These are phyloP conservation scores for Russula ochroleuca DNA, from an alignment of 768 basidiomycete species.

Conservation along the genomic window DNA sequence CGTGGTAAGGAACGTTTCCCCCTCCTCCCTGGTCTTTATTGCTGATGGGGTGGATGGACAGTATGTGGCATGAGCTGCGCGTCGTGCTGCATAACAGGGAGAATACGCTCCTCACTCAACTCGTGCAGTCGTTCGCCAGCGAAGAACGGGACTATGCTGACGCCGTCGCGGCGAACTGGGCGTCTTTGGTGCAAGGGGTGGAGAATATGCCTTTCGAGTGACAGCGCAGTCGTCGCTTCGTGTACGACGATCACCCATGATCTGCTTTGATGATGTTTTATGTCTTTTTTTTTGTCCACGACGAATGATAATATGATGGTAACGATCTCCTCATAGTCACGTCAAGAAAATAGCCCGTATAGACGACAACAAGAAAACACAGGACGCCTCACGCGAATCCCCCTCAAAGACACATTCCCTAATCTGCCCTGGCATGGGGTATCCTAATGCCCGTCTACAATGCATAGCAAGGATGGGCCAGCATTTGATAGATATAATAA, in stretches of 20 bases:
- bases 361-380: neutral
- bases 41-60: conserved; percentile 32
- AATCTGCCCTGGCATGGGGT: neutral
- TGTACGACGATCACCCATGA: conserved; percentile 3
- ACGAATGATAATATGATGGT: conserved; percentile 3
- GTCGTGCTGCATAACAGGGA: conserved; percentile 90
- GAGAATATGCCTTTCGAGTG: conserved; percentile 85
- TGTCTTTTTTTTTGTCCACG: neutral
- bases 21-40: neutral
- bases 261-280: conserved; percentile 18
- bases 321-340: neutral
- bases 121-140: conserved; percentile 66
- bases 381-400: neutral
- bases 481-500: neutral
- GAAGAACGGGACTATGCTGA: conserved; percentile 71
- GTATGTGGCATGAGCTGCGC: conserved; percentile 95
- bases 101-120: conserved; percentile 70
- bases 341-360: neutral
- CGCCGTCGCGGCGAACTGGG: conserved; percentile 66
- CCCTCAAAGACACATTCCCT: neutral
- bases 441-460: neutral
- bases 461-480: neutral
- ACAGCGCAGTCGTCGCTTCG: conserved; percentile 24
- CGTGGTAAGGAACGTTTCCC: conserved; percentile 51
- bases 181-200: conserved; percentile 61